A percentile compares a stretch with the other conserved stretches of the same genome.
phyloP scores from a whole-genome alignment of 495 filamentous ascomycete genomes.

The Gamarada debralockiae region DNA sequence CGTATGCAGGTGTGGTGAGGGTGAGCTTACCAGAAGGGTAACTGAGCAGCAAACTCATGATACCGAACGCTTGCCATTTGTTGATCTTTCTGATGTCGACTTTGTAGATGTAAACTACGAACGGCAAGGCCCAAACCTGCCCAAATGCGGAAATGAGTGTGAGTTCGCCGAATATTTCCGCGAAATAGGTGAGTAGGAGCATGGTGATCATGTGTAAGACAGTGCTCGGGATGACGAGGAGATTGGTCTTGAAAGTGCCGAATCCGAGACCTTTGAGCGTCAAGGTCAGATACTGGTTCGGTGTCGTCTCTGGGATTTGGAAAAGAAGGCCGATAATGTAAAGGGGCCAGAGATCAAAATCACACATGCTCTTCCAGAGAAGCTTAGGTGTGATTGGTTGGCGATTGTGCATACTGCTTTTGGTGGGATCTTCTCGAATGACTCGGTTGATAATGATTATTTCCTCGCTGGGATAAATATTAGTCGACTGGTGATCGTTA shows the following conservation, averaged over 20 bases:
- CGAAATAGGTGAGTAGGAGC: constrained; percentile 6
- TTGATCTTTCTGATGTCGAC: constrained; percentile 45
- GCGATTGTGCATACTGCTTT: constrained; percentile 50
- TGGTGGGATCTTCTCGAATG: constrained; percentile 67
- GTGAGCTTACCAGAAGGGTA: constrained; percentile 48
- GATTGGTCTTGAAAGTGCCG: constrained; percentile 62
- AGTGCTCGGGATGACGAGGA: constrained; percentile 64
- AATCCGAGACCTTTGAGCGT: constrained; percentile 58
- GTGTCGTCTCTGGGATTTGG: constrained; percentile 49
- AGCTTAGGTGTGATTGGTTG: constrained; percentile 55
- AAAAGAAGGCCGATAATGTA: constrained; percentile 50
- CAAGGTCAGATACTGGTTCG: constrained; percentile 57
- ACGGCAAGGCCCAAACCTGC: constrained; percentile 54
- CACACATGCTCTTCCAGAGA: constrained; percentile 54
- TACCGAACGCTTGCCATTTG: constrained; percentile 48
- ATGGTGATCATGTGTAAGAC: constrained; percentile 41
- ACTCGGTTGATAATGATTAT: constrained; percentile 71
- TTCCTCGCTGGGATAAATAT: constrained; percentile 39
- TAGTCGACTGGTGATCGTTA: too few species aligned
- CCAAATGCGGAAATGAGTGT: constrained; percentile 40
- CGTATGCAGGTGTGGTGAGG: constrained; percentile 22
- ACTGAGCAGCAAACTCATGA: constrained; percentile 54
- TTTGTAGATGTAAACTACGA: constrained; percentile 51
- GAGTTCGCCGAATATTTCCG: constrained; percentile 46
- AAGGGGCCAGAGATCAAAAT: constrained; percentile 68